A percentile compares a stretch with the other conserved stretches of the same genome.
phyloP scores from a whole-genome alignment of 164 flowering plant species.

The Cinnamomum chago region DNA sequence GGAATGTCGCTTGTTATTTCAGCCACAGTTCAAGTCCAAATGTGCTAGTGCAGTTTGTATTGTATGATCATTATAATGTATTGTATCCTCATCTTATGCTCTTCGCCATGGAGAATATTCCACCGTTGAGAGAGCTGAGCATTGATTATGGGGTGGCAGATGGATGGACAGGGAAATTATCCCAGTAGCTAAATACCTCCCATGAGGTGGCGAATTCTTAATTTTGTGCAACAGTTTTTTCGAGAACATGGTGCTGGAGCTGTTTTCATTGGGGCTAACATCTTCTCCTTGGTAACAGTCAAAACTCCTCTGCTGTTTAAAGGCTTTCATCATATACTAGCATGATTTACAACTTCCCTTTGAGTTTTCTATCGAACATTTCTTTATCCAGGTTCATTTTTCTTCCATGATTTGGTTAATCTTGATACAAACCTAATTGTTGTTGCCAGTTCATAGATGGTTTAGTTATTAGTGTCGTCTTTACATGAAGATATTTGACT shows the following conservation, averaged over 20 bases:
- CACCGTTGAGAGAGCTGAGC: constrained; percentile 85
- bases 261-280: constrained; percentile 15
- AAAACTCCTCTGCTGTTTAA: background rate
- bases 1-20: constrained; percentile 86
- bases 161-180: constrained; percentile 56
- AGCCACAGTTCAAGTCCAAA: constrained; percentile 82
- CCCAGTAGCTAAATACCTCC: constrained; percentile 41
- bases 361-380: background rate
- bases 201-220: constrained; percentile 10
- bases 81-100: constrained; percentile 83
- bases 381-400: background rate
- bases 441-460: too few species aligned
- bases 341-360: background rate
- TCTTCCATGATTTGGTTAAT: background rate
- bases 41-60: constrained; percentile 76
- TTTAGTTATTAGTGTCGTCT: too few species aligned
- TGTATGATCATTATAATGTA: constrained; percentile 64
- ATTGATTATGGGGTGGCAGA: constrained; percentile 82
- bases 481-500: too few species aligned
- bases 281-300: background rate
- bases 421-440: background rate
- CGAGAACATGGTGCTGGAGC: constrained; percentile 18
- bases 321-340: background rate
- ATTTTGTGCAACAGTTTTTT: constrained; percentile 13
- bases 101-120: constrained; percentile 89